These are phyloP conservation scores for Purshia tridentata DNA, from an alignment of 306 rosid genomes.

Conservation along the genomic window DNA sequence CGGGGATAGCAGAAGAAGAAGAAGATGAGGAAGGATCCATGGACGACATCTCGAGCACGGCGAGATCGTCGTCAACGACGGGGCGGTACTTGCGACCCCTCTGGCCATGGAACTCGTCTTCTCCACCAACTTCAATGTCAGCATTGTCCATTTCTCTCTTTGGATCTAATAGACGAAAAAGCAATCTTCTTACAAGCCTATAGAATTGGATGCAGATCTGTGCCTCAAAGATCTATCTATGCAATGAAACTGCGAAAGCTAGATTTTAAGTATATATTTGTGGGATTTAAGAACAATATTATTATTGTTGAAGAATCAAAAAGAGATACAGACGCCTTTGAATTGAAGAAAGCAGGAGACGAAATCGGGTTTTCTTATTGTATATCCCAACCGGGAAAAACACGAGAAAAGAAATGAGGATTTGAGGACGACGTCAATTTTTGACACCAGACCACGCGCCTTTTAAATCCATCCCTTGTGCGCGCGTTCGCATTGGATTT, in stretches of 20 bases:
- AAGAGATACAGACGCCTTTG: constrained; percentile 29
- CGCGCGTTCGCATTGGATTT: background rate
- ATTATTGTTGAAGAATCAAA: constrained; percentile 7
- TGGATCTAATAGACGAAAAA: constrained; percentile 6
- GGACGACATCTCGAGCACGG: constrained; percentile 95
- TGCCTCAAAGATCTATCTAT: background rate
- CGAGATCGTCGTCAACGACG: constrained; percentile 88
- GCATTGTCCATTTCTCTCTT: constrained; percentile 58
- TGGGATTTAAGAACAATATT: background rate
- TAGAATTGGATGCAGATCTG: constrained; percentile 7
- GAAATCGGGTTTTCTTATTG: background rate
- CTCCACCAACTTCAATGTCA: constrained; percentile 76
- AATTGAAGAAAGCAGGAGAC: constrained; percentile 23
- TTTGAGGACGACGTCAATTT: constrained; percentile 2
- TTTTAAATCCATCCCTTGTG: background rate
- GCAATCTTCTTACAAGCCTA: background rate
- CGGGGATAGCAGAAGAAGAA: constrained; percentile 48
- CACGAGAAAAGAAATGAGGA: background rate
- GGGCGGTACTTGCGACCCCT: constrained; percentile 83
- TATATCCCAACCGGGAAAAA: background rate
- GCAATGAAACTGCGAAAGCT: background rate
- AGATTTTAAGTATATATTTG: background rate
- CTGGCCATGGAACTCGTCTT: constrained; percentile 57
- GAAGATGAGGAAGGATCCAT: constrained; percentile 81
- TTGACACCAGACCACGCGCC: constrained; percentile 7